phyloP scores from a whole-genome alignment of 345 rosid genomes.

The Stellera chamaejasme region DNA sequence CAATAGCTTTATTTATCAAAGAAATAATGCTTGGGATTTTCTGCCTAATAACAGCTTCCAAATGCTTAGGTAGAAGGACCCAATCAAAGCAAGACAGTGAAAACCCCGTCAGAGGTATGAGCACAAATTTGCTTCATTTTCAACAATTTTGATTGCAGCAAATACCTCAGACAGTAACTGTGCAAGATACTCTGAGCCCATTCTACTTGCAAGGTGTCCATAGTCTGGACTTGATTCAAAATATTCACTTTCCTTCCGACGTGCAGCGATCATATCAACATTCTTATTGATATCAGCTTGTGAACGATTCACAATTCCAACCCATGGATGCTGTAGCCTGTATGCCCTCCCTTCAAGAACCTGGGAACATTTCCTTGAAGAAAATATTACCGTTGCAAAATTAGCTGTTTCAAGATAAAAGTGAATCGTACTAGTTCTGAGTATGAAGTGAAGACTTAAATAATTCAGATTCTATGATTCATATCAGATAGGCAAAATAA shows the following conservation, averaged over 20 bases:
- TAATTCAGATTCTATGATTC: not conserved
- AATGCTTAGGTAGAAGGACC: slow-evolving; percentile 44
- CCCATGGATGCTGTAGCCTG: slow-evolving; percentile 99
- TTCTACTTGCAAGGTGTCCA: slow-evolving; percentile 84
- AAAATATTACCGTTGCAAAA: slow-evolving; percentile 13
- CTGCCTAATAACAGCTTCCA: slow-evolving; percentile 90
- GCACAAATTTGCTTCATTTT: not conserved
- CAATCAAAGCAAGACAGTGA: not conserved
- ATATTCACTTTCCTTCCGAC: slow-evolving; percentile 87
- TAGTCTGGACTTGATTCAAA: slow-evolving; percentile 98
- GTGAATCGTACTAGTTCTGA: not conserved
- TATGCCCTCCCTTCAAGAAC: slow-evolving; percentile 96
- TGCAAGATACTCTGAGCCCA: slow-evolving; percentile 99
- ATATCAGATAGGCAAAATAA: slow-evolving; percentile 7
- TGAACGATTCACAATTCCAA: slow-evolving; percentile 97
- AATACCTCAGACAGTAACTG: slow-evolving; percentile 83
- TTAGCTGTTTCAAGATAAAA: not conserved
- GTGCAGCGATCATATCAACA: slow-evolving; percentile 90
- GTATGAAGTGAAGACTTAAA: not conserved
- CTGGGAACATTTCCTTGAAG: slow-evolving; percentile 28
- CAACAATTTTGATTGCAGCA: not conserved
- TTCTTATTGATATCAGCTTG: slow-evolving; percentile 99
- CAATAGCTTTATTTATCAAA: slow-evolving; percentile 87
- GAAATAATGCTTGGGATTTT: slow-evolving; percentile 96
- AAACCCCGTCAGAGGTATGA: too few species aligned